Evolutionary conservation across 257 asterid genomes (phyloP).

Genomic region (Solanum dulcamara): DNA sequence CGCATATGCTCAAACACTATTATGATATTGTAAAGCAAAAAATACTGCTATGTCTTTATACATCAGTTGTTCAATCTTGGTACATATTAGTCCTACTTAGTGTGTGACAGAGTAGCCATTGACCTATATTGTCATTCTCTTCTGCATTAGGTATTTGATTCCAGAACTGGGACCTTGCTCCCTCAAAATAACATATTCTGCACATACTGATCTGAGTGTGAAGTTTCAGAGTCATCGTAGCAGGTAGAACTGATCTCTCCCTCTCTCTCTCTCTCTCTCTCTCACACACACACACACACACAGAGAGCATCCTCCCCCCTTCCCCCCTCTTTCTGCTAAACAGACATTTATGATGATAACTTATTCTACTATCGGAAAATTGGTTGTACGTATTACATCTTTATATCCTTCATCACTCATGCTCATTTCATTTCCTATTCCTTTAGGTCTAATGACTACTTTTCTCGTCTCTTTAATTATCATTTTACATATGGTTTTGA

Average conservation of each 20-base stretch:
- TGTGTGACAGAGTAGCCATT: neutral
- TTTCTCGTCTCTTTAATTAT: neutral
- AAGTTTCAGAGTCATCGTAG: conserved; percentile 95
- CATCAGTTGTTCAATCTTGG: neutral
- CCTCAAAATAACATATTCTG: conserved; percentile 82
- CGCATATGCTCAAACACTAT: neutral
- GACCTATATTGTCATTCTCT: neutral
- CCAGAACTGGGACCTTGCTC: conserved; percentile 90
- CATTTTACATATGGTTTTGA: neutral
- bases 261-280: no score
- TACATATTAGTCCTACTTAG: neutral
- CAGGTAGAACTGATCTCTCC: conserved; percentile 20
- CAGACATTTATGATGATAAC: neutral
- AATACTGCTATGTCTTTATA: neutral
- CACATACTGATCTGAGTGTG: conserved; percentile 90
- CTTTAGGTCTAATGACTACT: neutral
- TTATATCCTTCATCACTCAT: neutral
- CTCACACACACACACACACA: no score
- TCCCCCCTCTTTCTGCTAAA: neutral
- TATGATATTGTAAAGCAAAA: neutral
- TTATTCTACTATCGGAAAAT: neutral
- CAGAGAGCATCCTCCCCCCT: neutral
- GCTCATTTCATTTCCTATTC: neutral
- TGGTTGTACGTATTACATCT: neutral
- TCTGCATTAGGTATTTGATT: conserved; percentile 60